These are phyloP conservation scores for Onygenales sp. DNA, from an alignment of 2,329 filamentous ascomycete species.

Conservation along the genomic window DNA sequence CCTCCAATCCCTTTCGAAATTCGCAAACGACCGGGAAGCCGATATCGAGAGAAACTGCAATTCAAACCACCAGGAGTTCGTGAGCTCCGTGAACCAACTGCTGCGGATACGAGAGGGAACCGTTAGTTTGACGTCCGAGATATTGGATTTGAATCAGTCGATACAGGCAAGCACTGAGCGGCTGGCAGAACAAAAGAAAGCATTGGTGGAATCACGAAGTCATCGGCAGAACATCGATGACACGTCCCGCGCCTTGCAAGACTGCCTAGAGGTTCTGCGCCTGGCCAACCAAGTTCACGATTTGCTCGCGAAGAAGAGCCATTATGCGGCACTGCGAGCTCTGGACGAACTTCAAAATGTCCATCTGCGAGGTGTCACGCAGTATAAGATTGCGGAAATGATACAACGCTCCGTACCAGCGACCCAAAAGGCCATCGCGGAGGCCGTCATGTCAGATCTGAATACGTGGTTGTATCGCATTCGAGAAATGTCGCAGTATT, in stretches of 20 bases:
- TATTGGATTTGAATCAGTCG: constrained; percentile 83
- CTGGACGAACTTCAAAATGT: constrained; percentile 95
- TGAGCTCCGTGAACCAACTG: constrained; percentile 87
- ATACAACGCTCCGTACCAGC: constrained; percentile 93
- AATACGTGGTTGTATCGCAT: constrained; percentile 96
- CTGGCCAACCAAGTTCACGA: constrained; percentile 93
- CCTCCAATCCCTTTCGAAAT: constrained; percentile 67
- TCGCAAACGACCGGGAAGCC: constrained; percentile 74
- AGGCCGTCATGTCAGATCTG: constrained; percentile 92
- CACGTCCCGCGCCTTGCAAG: constrained; percentile 75
- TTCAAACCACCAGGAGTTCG: constrained; percentile 93
- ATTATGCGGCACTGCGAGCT: constrained; percentile 88
- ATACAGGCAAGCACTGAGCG: constrained; percentile 94
- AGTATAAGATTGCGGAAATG: constrained; percentile 89
- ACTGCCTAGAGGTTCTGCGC: constrained; percentile 83
- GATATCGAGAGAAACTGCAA: constrained; percentile 94
- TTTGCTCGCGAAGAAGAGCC: constrained; percentile 81
- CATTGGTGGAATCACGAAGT: constrained; percentile 80
- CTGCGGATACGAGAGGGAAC: constrained; percentile 86
- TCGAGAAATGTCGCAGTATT: constrained; percentile 87
- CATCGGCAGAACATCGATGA: constrained; percentile 95
- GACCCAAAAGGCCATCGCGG: constrained; percentile 85
- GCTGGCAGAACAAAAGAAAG: constrained; percentile 87
- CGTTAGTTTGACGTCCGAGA: constrained; percentile 78
- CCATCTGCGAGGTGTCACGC: constrained; percentile 84